Evolutionary conservation across 805 yeast genomes (phyloP), one percentile per base, ranked within the genome.

Genomic region (Cyberlindnera galapagoensis): DNA sequence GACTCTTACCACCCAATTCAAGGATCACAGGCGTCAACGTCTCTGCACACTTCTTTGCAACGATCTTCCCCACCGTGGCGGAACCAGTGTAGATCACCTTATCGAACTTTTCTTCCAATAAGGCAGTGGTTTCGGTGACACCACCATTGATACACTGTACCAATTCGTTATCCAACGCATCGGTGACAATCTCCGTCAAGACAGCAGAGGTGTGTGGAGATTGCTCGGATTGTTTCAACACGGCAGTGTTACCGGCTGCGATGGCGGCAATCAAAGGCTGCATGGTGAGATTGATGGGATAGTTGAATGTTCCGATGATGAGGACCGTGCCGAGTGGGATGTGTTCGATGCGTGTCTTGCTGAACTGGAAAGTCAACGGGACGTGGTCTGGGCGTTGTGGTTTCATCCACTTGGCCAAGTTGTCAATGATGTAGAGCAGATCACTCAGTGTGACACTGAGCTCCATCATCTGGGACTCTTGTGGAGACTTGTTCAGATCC

Each of bases 1-100:
- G 97, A 7, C 90, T 80, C 56, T 88, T 88, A 6, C 97, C 97
- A 31, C 97, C 97, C 28, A 88, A 65, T 59, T 87, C 97, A 39
- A 88, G 66, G 7, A 81, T 59, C 6, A 70, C 69, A 0, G 97
- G 96, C 1, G 94, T 84, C 43, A 87, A 65, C 16, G 72, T 69
- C 57, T 82, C 75, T 12, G 90, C 92, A 1, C 96, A 96, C 26
- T 81, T 80, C 36, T 65, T 60, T 18, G 88, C 79, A 20, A 90
- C 74, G 29, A 84, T 72, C 22, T 69, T 72, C 14, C 95, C 97
- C 17, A 87, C 94, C 17, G 53, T 52, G 16, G 71, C 67, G 26
- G 81, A 77, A 13, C 97, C 97, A 4, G 97, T 88, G 57, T 80
- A 82, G 57, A 87, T 65, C 40, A 88, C 84, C 58, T 81, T 76